Evolutionary conservation across 768 basidiomycete species (phyloP), one percentile per base, ranked within the genome.

Genomic region (Lanmaoa rubissima): DNA sequence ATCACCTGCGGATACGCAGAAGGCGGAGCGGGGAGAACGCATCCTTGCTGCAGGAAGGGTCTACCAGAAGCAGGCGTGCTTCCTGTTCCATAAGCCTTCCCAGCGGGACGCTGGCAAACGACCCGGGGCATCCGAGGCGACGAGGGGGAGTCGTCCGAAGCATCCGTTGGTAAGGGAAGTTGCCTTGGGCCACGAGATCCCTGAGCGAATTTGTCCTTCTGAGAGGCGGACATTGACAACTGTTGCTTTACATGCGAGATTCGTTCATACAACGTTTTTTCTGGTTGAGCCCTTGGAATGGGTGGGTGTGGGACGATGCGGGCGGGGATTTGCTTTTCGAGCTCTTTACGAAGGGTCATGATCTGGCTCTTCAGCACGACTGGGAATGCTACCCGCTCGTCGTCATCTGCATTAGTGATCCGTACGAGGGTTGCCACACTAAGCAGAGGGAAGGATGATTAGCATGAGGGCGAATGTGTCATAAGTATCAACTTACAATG

Each of bases 381-480:
- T 2, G 67, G 71, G 65, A 94, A 92, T 2, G 75, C 51, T 8
- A 78, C 75, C 55, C 78, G 79, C 39, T 82, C 74, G 14, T 76
- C 67, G 5, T 77, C 79, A 24, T 81, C 77, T 39, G 77, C 77
- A 26, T 76, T 76, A 7, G 83, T 85, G 16, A 92, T 70, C 12
- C 78, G 78, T 28, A 92, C 84, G n/a, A 93, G 78, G 3, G 86
- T 75, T 4, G 90, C 86, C 17, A 92, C 85, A 65, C 90, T 92
- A 60, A 13, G 53, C 35, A 38, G 28, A 41, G 31, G 14, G 0
- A 46, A 43, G 36, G 8, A 48, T 3, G 6, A 21, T 58, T 39
- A 26, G 38, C 10, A 40, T 28, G 31, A 49, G n/a, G 38, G 17
- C n/a, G 5, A 21, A 28, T 13, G 13, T 4, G 24, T 39, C 34